Conservation (phyloP, 2,329 filamentous ascomycete species). For the Fusarium torulosum region DNA sequence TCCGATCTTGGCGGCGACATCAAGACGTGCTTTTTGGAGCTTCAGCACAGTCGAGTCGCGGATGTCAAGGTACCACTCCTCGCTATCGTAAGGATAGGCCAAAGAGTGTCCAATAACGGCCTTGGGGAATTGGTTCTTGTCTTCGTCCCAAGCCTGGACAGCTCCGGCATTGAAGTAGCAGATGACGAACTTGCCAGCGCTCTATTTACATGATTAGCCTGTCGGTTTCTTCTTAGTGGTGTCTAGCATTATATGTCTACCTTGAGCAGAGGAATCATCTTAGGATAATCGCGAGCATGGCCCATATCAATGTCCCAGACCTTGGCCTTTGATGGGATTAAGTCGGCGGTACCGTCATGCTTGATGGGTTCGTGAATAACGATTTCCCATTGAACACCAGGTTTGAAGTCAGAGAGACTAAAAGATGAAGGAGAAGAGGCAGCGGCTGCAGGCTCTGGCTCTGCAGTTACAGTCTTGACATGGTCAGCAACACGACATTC, state of each 20-base stretch:
- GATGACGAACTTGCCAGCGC: slow-evolving; percentile 50
- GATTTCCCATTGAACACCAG: slow-evolving; percentile 51
- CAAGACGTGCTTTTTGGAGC: slow-evolving; percentile 51
- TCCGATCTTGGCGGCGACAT: slow-evolving; percentile 46
- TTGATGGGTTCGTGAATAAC: slow-evolving; percentile 50
- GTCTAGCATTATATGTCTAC: slow-evolving; percentile 20
- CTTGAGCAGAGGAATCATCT: slow-evolving; percentile 50
- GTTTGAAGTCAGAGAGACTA: slow-evolving; percentile 41
- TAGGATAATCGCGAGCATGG: slow-evolving; percentile 44
- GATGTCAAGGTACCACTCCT: slow-evolving; percentile 51
- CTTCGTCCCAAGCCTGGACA: slow-evolving; percentile 48
- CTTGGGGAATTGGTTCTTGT: slow-evolving; percentile 45
- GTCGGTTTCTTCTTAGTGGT: background rate
- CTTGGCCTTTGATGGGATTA: slow-evolving; percentile 46
- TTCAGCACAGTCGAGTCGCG: slow-evolving; percentile 43
- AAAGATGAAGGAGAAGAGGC: slow-evolving; percentile 1
- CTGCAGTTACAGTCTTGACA: slow-evolving; percentile 7
- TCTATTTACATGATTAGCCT: slow-evolving; percentile 17
- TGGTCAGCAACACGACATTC: slow-evolving; percentile 20
- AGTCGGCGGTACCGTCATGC: slow-evolving; percentile 41
- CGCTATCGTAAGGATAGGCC: slow-evolving; percentile 44
- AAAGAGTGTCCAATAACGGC: slow-evolving; percentile 45
- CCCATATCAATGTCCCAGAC: slow-evolving; percentile 52
- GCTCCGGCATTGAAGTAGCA: slow-evolving; percentile 54
- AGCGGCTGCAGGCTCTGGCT: slow-evolving; percentile 10